Evolutionary conservation across 257 asterid genomes (phyloP).

Genomic region (Avicennia marina): DNA sequence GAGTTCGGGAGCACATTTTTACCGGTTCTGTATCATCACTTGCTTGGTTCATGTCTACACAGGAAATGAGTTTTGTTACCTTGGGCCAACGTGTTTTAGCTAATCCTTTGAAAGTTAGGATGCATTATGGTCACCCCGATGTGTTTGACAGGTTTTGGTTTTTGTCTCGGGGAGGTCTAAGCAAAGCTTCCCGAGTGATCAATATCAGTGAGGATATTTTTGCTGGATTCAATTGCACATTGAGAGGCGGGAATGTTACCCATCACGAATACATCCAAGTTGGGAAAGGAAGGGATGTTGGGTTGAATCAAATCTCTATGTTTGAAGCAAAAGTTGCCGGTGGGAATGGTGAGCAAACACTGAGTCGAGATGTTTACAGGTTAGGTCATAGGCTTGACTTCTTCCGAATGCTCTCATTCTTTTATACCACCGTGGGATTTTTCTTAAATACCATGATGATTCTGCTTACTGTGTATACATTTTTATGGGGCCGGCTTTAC

Average conservation of each 20-base stretch:
- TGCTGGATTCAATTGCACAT: constrained; percentile 93
- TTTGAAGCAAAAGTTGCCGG: constrained; percentile 96
- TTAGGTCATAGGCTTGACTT: constrained; percentile 92
- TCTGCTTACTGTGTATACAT: constrained; percentile 66
- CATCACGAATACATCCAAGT: constrained; percentile 96
- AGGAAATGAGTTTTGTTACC: constrained; percentile 92
- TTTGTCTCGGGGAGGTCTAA: constrained; percentile 85
- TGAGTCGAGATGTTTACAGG: constrained; percentile 89
- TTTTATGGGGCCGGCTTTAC: constrained; percentile 91
- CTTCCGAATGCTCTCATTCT: constrained; percentile 94
- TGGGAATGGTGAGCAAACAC: constrained; percentile 90
- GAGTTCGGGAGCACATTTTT: constrained; percentile 87
- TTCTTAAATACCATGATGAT: constrained; percentile 84
- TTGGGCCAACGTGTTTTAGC: constrained; percentile 92
- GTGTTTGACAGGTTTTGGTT: constrained; percentile 96
- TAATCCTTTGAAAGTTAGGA: constrained; percentile 80
- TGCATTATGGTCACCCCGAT: constrained; percentile 99
- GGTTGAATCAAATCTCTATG: constrained; percentile 92
- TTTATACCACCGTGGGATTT: constrained; percentile 90
- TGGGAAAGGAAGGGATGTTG: constrained; percentile 96
- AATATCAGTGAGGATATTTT: constrained; percentile 91
- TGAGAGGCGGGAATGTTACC: constrained; percentile 92
- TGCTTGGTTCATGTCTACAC: constrained; percentile 97
- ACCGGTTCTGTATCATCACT: constrained; percentile 96
- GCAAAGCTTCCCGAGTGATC: constrained; percentile 92